Evolutionary conservation across 1,139 yeast species (phyloP).

Genomic region (Sugiyamaella neomexicana): DNA sequence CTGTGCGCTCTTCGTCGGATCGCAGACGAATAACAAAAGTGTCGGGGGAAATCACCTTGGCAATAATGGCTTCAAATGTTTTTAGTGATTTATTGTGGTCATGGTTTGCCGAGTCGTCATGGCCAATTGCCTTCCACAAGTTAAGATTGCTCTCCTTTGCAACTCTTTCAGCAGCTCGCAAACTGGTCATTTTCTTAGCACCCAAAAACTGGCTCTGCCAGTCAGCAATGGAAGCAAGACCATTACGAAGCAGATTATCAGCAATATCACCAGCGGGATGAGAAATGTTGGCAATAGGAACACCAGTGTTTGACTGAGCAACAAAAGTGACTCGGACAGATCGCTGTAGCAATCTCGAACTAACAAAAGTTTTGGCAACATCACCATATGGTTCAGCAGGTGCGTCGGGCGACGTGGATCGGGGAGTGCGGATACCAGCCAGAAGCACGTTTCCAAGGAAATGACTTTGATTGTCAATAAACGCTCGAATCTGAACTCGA

Average conservation of each 20-base stretch:
- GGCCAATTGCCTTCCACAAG: constrained; percentile 51
- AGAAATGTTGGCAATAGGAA: constrained; percentile 54
- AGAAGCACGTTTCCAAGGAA: constrained; percentile 57
- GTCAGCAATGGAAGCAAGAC: constrained; percentile 74
- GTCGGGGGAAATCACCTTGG: constrained; percentile 67
- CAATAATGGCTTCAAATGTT: constrained; percentile 54
- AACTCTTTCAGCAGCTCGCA: constrained; percentile 64
- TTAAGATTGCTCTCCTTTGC: constrained; percentile 67
- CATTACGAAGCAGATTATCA: constrained; percentile 63
- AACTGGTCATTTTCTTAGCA: constrained; percentile 56
- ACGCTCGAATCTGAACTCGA: constrained; percentile 57
- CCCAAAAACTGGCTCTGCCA: constrained; percentile 83
- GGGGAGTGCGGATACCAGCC: constrained; percentile 74
- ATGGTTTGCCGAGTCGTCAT: constrained; percentile 24
- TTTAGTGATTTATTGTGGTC: constrained; percentile 29
- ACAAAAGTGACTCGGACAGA: constrained; percentile 58
- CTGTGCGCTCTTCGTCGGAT: constrained; percentile 48
- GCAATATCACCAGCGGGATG: constrained; percentile 80
- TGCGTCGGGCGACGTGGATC: constrained; percentile 53
- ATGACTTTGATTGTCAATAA: constrained; percentile 50
- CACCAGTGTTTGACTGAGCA: constrained; percentile 57
- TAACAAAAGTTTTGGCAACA: constrained; percentile 66
- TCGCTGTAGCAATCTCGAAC: constrained; percentile 64
- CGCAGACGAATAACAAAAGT: constrained; percentile 56
- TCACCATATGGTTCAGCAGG: constrained; percentile 53